Percentiles rank a stretch among this genome's conserved stretches.
Evolutionary conservation across 2,329 filamentous ascomycete species (phyloP).

Genomic region (Sporothrix mexicana): DNA sequence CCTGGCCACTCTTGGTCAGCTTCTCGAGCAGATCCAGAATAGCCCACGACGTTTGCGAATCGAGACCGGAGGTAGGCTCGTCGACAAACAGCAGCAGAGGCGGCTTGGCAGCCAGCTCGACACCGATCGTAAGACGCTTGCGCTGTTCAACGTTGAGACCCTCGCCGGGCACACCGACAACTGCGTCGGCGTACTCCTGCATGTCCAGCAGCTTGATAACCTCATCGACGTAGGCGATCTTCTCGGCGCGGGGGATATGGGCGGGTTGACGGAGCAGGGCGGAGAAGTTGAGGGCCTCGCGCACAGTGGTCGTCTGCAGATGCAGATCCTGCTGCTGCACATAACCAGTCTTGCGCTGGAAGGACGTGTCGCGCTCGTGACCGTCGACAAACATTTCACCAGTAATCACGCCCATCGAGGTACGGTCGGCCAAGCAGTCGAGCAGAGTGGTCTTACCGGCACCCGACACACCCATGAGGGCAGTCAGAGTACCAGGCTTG

Average conservation of each 20-base stretch:
- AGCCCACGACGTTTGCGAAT: constrained; percentile 91
- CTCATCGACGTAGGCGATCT: constrained; percentile 86
- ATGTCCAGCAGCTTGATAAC: constrained; percentile 92
- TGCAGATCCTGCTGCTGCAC: constrained; percentile 96
- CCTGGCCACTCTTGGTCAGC: constrained; percentile 85
- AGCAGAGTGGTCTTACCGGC: constrained; percentile 91
- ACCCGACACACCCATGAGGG: constrained; percentile 88
- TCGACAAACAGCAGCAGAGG: constrained; percentile 89
- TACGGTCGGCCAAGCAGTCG: constrained; percentile 83
- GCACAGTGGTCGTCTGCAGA: constrained; percentile 80
- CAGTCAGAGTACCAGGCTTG: constrained; percentile 87
- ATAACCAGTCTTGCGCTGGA: constrained; percentile 91
- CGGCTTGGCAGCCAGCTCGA: constrained; percentile 87
- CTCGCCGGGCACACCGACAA: constrained; percentile 89
- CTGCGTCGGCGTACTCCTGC: constrained; percentile 85
- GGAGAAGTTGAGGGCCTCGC: constrained; percentile 86
- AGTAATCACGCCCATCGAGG: constrained; percentile 85
- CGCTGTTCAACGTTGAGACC: constrained; percentile 75
- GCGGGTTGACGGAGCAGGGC: constrained; percentile 84
- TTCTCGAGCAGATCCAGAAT: constrained; percentile 89
- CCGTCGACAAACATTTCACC: constrained; percentile 78
- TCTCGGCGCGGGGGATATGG: constrained; percentile 73
- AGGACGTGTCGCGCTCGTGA: constrained; percentile 74
- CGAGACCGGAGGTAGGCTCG: constrained; percentile 92
- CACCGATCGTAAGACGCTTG: constrained; percentile 79